Percentiles rank a stretch among this genome's conserved stretches.
Conservation (phyloP, 1,284 basidiomycete genomes). For the Coniophora puteana region DNA sequence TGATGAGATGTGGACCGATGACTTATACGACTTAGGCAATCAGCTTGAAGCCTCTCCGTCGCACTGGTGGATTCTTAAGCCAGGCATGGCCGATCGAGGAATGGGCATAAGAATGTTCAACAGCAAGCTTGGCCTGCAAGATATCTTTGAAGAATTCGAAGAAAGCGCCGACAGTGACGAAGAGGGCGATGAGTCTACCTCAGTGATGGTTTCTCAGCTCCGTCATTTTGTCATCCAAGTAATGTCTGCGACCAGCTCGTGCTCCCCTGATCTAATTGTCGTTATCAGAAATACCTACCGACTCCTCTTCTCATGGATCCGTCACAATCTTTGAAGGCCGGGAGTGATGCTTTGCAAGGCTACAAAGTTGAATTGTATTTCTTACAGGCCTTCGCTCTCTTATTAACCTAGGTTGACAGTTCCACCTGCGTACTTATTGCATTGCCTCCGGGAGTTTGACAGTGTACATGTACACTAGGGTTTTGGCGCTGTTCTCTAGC, state of each 20-base stretch:
- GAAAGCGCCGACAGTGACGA: constrained; percentile 43
- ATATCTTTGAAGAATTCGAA: constrained; percentile 88
- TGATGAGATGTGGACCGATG: constrained; percentile 92
- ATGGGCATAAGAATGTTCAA: constrained; percentile 94
- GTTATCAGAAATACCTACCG: constrained; percentile 74
- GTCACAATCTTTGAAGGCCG: constrained; percentile 20
- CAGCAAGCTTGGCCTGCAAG: constrained; percentile 66
- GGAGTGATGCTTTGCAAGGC: constrained; percentile 40
- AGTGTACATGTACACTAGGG: constrained; percentile 77
- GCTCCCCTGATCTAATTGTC: constrained; percentile 8
- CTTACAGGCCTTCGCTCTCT: constrained; percentile 4
- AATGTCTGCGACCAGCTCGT: constrained; percentile 6
- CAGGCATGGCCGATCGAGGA: constrained; percentile 95
- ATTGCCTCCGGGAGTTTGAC: constrained; percentile 79
- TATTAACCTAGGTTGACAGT: constrained; percentile 44
- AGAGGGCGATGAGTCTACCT: constrained; percentile 27
- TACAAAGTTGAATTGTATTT: constrained; percentile 59
- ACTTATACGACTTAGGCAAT: constrained; percentile 84
- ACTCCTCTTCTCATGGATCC: constrained; percentile 80
- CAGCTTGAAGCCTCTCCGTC: constrained; percentile 45
- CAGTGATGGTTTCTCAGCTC: constrained; percentile 82
- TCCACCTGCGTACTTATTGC: constrained; percentile 94
- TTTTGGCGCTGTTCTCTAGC: constrained; percentile 85
- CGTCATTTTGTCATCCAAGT: constrained; percentile 98
- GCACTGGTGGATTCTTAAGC: constrained; percentile 92